Evolutionary conservation across 768 basidiomycete species (phyloP).

Genomic region (Tulasnella sp.): DNA sequence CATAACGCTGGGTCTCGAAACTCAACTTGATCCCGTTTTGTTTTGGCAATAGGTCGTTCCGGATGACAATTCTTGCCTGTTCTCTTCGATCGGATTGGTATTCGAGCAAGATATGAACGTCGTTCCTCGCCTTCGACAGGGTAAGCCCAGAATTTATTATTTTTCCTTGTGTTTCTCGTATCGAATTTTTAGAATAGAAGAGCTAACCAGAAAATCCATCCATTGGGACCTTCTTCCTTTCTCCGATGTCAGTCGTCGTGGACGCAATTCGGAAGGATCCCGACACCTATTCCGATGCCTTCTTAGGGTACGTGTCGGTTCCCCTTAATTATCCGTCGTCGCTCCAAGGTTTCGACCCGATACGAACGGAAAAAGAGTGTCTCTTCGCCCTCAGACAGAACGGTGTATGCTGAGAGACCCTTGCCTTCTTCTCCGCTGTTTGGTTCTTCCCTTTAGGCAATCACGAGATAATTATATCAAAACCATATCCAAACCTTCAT

Average conservation of each 20-base stretch:
- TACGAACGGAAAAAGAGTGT: neutral
- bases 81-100: slow-evolving; percentile 75
- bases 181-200: neutral
- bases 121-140: slow-evolving; percentile 60
- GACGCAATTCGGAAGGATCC: slow-evolving; percentile 67
- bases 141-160: slow-evolving; percentile 37
- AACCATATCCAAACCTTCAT: slow-evolving; percentile 67
- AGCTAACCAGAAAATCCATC: neutral
- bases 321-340: neutral
- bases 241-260: slow-evolving; percentile 58
- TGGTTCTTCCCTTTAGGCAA: slow-evolving; percentile 38
- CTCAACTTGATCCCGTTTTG: neutral
- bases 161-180: neutral
- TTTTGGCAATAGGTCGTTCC: slow-evolving; percentile 58
- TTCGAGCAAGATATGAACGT: slow-evolving; percentile 77
- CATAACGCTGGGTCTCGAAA: neutral
- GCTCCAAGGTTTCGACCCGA: neutral
- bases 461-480: slow-evolving; percentile 63
- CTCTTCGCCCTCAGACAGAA: neutral
- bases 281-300: slow-evolving; percentile 70
- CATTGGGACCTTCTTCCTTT: slow-evolving; percentile 1
- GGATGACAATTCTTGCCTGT: slow-evolving; percentile 96
- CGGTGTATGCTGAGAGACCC: slow-evolving; percentile 9
- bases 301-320: slow-evolving; percentile 57
- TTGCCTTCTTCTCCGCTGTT: neutral